Conservation (phyloP, 2,329 filamentous ascomycete genomes). For the Tolypocladium ovalisporum region DNA sequence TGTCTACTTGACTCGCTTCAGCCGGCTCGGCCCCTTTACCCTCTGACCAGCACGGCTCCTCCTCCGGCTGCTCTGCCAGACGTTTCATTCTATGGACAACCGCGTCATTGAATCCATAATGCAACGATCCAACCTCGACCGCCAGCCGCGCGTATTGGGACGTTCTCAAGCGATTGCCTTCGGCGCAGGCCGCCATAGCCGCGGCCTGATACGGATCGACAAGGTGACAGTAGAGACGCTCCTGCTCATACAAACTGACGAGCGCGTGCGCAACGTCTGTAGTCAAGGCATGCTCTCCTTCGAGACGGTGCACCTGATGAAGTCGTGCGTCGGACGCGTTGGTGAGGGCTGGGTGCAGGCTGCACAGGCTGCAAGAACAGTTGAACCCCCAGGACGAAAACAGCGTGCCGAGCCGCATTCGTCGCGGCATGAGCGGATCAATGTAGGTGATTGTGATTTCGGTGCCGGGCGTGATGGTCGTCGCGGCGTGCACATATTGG, state of each 20-base stretch:
- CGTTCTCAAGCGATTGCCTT: slow-evolving; percentile 26
- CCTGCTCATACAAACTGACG: slow-evolving; percentile 27
- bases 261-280: slow-evolving; percentile 26
- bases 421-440: slow-evolving; percentile 14
- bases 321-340: slow-evolving; percentile 26
- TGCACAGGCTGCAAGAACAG: slow-evolving; percentile 28
- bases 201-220: slow-evolving; percentile 24
- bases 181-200: slow-evolving; percentile 26
- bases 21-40: slow-evolving; percentile 3
- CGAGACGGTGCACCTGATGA: slow-evolving; percentile 15
- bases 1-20: background rate
- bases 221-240: slow-evolving; percentile 23
- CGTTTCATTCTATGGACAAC: background rate
- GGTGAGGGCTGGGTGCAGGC: slow-evolving; percentile 12
- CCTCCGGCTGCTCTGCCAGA: slow-evolving; percentile 3
- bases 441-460: slow-evolving; percentile 33
- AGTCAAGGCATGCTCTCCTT: slow-evolving; percentile 7
- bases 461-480: slow-evolving; percentile 28
- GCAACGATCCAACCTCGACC: slow-evolving; percentile 21
- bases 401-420: slow-evolving; percentile 18
- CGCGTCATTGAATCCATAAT: slow-evolving; percentile 1
- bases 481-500: slow-evolving; percentile 26
- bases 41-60: slow-evolving; percentile 2
- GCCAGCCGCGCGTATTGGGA: slow-evolving; percentile 25
- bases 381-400: slow-evolving; percentile 25